phyloP scores from a whole-genome alignment of 1,139 yeast genomes.

The Yamadazyma diddensiae region DNA sequence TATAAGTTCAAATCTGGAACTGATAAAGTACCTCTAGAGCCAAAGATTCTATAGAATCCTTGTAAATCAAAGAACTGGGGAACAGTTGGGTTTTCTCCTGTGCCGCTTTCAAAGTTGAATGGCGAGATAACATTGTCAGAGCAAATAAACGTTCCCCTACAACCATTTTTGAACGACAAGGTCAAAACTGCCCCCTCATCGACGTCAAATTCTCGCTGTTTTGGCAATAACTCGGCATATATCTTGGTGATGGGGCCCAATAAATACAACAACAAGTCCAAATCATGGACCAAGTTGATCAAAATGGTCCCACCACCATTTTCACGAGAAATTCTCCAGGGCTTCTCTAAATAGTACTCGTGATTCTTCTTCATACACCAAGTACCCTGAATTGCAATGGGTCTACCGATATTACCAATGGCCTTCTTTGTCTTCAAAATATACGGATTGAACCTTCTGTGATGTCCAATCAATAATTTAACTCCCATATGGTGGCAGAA shows the following conservation, averaged over 20 bases:
- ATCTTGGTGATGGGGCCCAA: conserved; percentile 38
- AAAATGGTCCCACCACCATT: conserved; percentile 41
- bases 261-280: conserved; percentile 35
- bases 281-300: conserved; percentile 40
- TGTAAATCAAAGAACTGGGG: conserved; percentile 26
- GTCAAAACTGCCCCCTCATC: conserved; percentile 43
- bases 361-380: conserved; percentile 37
- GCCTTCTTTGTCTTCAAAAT: conserved; percentile 34
- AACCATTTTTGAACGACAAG: conserved; percentile 29
- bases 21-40: conserved; percentile 36
- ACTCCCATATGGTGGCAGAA: conserved; percentile 21
- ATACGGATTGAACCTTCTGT: conserved; percentile 38
- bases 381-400: conserved; percentile 39
- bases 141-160: conserved; percentile 38
- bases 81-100: conserved; percentile 41
- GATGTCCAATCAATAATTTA: conserved; percentile 38
- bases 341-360: conserved; percentile 28
- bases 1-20: conserved; percentile 36
- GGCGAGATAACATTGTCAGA: conserved; percentile 40
- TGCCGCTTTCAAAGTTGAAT: conserved; percentile 38
- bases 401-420: conserved; percentile 26
- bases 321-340: conserved; percentile 33
- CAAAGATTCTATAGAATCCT: conserved; percentile 38
- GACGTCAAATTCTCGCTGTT: conserved; percentile 31
- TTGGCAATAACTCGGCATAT: conserved; percentile 34